Evolutionary conservation across 2,329 filamentous ascomycete species (phyloP).

Genomic region (Aureobasidium leucospermi): DNA sequence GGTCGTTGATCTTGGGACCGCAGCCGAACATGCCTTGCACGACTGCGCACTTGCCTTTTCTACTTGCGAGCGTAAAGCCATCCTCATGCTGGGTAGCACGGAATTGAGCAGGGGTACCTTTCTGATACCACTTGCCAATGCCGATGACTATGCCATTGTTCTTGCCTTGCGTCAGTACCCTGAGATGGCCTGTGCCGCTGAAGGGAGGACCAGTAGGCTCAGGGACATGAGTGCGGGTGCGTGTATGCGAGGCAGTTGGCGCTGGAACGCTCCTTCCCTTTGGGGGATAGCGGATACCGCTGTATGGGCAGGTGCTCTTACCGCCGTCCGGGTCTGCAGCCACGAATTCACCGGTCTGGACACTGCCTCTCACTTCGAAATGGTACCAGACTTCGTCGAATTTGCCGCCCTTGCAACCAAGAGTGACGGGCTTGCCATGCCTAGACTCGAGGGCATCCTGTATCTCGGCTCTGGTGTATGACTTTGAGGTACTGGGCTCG

Average conservation of each 20-base stretch:
- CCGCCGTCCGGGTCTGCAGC: slow-evolving; percentile 48
- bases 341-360: slow-evolving; percentile 55
- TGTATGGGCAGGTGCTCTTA: slow-evolving; percentile 54
- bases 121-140: slow-evolving; percentile 59
- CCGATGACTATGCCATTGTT: slow-evolving; percentile 60
- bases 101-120: slow-evolving; percentile 61
- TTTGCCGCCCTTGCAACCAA: slow-evolving; percentile 46
- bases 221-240: slow-evolving; percentile 10
- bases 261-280: slow-evolving; percentile 38
- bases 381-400: slow-evolving; percentile 55
- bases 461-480: slow-evolving; percentile 54
- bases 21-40: slow-evolving; percentile 49
- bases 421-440: slow-evolving; percentile 50
- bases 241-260: slow-evolving; percentile 25
- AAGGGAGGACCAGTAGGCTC: slow-evolving; percentile 35
- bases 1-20: slow-evolving; percentile 38
- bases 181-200: slow-evolving; percentile 53
- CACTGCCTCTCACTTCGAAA: slow-evolving; percentile 53
- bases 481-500: slow-evolving; percentile 45
- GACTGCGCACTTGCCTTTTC: slow-evolving; percentile 54
- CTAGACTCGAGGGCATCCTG: slow-evolving; percentile 49
- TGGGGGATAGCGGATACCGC: slow-evolving; percentile 58
- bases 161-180: slow-evolving; percentile 45
- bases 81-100: slow-evolving; percentile 40
- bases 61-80: slow-evolving; percentile 51